Percentiles rank a stretch among this genome's conserved stretches.
phyloP scores from a whole-genome alignment of 495 filamentous ascomycete genomes.

The Penicillium cinerascens region DNA sequence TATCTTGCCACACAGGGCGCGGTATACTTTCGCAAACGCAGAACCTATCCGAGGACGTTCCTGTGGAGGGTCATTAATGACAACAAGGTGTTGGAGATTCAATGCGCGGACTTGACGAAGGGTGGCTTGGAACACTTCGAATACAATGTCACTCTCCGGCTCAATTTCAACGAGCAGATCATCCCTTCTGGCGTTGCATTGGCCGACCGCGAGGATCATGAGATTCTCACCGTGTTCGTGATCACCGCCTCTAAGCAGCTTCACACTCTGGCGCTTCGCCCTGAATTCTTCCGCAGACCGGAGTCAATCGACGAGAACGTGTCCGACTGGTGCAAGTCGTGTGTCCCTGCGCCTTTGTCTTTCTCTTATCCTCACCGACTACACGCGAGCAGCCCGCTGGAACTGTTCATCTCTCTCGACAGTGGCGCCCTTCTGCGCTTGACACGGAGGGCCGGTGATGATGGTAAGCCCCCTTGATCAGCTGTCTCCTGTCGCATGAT shows the following conservation, averaged over 20 bases:
- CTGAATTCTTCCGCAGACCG: constrained; percentile 71
- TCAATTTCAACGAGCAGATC: constrained; percentile 71
- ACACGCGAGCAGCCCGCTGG: constrained; percentile 63
- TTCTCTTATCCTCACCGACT: constrained; percentile 81
- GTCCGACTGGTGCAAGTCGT: constrained; percentile 72
- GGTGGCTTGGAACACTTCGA: constrained; percentile 59
- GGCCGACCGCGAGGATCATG: constrained; percentile 71
- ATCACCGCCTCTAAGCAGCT: constrained; percentile 75
- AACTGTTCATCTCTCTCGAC: constrained; percentile 74
- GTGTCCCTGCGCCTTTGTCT: constrained; percentile 63
- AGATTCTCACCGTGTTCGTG: constrained; percentile 74
- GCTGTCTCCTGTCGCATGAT: background rate
- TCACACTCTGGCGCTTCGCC: constrained; percentile 73
- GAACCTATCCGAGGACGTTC: constrained; percentile 73
- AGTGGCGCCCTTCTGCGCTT: constrained; percentile 80
- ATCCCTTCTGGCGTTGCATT: constrained; percentile 72
- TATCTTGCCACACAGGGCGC: constrained; percentile 76
- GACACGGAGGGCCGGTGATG: constrained; percentile 59
- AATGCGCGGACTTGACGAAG: constrained; percentile 77
- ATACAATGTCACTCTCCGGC: constrained; percentile 65
- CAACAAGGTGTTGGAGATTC: constrained; percentile 74
- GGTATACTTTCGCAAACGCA: constrained; percentile 76
- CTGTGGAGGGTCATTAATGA: constrained; percentile 87
- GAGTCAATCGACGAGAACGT: constrained; percentile 66
- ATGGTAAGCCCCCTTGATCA: constrained; percentile 50